These are phyloP conservation scores for Botrytis deweyae DNA, from an alignment of 2,329 filamentous ascomycete species.

Conservation along the genomic window DNA sequence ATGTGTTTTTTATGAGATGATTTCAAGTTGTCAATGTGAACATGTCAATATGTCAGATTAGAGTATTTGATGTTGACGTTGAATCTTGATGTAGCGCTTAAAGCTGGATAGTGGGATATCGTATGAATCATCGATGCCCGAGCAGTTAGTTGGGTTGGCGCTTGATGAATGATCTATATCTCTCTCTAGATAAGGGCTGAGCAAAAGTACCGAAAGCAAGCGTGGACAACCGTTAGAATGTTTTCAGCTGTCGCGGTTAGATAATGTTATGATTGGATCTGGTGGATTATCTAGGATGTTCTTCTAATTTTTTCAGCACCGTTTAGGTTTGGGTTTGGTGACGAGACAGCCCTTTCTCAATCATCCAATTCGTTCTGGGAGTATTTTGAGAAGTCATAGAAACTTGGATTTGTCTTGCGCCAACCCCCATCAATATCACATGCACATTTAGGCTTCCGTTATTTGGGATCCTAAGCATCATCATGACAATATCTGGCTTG, in stretches of 20 bases:
- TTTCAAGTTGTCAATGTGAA: neutral
- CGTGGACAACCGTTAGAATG: neutral
- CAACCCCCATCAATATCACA: slow-evolving; percentile 6
- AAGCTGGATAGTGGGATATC: neutral
- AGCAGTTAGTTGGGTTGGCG: neutral
- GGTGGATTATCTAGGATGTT: neutral
- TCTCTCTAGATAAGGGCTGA: neutral
- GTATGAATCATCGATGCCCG: slow-evolving; percentile 1
- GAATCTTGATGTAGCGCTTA: neutral
- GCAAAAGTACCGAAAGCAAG: neutral
- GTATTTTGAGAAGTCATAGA: neutral
- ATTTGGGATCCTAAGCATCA: slow-evolving; percentile 4
- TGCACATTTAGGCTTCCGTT: slow-evolving; percentile 4
- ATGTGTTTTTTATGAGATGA: neutral
- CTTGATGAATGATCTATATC: neutral
- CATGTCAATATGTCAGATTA: neutral
- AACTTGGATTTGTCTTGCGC: slow-evolving; percentile 1
- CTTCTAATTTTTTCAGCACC: neutral
- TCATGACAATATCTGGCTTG: neutral
- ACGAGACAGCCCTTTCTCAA: neutral
- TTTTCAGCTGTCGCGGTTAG: slow-evolving; percentile 15
- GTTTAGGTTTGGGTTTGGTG: slow-evolving; percentile 1
- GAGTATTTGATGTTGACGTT: neutral
- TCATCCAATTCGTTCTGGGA: neutral
- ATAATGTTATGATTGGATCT: slow-evolving; percentile 14